Evolutionary conservation across 805 yeast species (phyloP), one percentile per base, ranked within the genome.

Genomic region (Pichia manshurica): DNA sequence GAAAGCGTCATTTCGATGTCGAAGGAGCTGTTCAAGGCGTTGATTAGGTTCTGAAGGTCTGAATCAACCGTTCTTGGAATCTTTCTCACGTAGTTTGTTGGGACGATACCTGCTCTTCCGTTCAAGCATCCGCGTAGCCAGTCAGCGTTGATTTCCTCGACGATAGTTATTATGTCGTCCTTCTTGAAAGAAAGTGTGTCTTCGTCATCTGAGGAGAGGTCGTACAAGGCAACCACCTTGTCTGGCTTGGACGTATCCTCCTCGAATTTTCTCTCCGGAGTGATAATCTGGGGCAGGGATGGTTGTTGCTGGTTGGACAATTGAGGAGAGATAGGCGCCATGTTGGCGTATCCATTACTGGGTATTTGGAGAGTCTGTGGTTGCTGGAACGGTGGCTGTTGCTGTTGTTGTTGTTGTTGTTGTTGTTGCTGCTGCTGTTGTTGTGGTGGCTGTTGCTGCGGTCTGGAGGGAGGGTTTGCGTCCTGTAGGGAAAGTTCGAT

Each of bases 101-200:
- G 99, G 65, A 91, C 89, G 13, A 93, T 83, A 17, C 99, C 99
- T 44, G 81, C 73, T 46, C 74, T 75, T 1, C 96, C 96, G 46
- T 77, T 74, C 44, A 91, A 67, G 5, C 91, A 78, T 15, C 99
- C 99, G 55, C 87, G 76, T 84, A 96, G 87, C 99, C 99, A 91
- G 60, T 91, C 98, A 52, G 87, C 75, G 63, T 89, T 90, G 5
- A 86, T 95, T 15, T 84, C 75, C 57, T 90, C 98, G 32, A 90
- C 72, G 1, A 93, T 96, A 1, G 84, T 82, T 42, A 91, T 90
- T 13, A 87, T 72, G 61, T 91, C 98, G 36, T 96, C 97, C 58
- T 82, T 82, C 43, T 81, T 72, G 67, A 93, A 91, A 1, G 95
- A 81, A 39, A 91, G 73, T 55, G 93, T 97, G 52, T 90, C 96